phyloP scores from a whole-genome alignment of 1,139 yeast species.

The Chernovozyma aurita region DNA sequence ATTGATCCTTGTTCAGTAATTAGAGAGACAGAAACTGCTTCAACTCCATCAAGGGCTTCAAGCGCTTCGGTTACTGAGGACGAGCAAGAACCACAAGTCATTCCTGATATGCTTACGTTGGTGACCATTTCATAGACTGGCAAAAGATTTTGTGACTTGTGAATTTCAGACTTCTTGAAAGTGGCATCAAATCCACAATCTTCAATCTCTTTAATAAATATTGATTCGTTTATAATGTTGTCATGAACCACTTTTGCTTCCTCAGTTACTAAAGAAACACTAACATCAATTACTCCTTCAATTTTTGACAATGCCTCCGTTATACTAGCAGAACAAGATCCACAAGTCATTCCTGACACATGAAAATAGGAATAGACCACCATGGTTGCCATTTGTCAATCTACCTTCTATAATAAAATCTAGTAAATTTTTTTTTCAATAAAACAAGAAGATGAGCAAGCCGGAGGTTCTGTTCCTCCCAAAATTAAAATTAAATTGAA shows the following conservation, averaged over 20 bases:
- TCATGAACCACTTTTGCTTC: constrained; percentile 27
- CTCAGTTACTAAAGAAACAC: constrained; percentile 35
- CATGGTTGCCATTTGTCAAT: too few relatives aligned
- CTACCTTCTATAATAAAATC: too few relatives aligned
- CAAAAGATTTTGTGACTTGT: constrained; percentile 1
- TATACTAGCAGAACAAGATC: constrained; percentile 30
- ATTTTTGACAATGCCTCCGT: constrained; percentile 19
- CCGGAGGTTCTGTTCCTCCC: not conserved
- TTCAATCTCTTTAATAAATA: constrained; percentile 17
- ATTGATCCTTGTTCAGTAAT: constrained; percentile 18
- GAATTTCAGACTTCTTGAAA: constrained; percentile 9
- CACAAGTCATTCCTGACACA: constrained; percentile 38
- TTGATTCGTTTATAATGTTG: not conserved
- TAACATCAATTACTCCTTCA: constrained; percentile 22
- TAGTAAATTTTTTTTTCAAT: not conserved
- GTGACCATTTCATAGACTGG: constrained; percentile 2
- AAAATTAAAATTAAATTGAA: too few relatives aligned
- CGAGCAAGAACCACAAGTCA: constrained; percentile 42
- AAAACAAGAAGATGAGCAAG: not conserved
- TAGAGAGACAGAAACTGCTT: constrained; percentile 26
- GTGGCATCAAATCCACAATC: constrained; percentile 39
- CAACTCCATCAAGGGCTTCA: constrained; percentile 20
- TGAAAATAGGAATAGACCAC: constrained; percentile 3
- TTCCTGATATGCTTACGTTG: constrained; percentile 20
- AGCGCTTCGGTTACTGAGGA: constrained; percentile 32